These are phyloP conservation scores for Pseudofabraea citricarpa DNA, from an alignment of 2,329 filamentous ascomycete genomes.

Conservation along the genomic window DNA sequence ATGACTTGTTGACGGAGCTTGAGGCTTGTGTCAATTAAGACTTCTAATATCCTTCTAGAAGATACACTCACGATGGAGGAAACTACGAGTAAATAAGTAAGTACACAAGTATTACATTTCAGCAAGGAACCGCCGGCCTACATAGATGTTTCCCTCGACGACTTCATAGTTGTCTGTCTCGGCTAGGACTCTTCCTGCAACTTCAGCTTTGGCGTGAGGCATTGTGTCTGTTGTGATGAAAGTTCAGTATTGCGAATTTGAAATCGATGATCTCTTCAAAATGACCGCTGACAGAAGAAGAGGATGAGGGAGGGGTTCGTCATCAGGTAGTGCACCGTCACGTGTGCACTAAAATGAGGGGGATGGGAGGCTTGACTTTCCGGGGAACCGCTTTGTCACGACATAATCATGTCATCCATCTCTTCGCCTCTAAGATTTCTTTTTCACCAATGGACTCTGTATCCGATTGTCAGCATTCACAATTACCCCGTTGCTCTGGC, in stretches of 20 bases:
- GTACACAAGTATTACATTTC: background rate
- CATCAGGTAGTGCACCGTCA: background rate
- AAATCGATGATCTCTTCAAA: background rate
- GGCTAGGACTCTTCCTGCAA: conserved; percentile 39
- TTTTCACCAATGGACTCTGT: too few relatives aligned
- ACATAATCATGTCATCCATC: background rate
- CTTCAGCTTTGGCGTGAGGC: conserved; percentile 26
- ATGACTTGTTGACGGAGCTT: conserved; percentile 32
- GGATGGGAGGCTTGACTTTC: background rate
- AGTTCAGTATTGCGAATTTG: background rate
- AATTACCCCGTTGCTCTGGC: too few relatives aligned
- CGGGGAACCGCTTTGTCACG: too few relatives aligned
- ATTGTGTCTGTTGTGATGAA: background rate
- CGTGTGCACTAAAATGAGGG: background rate
- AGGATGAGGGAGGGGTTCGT: background rate
- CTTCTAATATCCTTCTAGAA: background rate
- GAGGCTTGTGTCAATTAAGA: conserved; percentile 9
- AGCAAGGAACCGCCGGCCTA: conserved; percentile 19
- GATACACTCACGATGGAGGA: conserved; percentile 27
- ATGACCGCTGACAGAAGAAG: background rate
- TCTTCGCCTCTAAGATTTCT: too few relatives aligned
- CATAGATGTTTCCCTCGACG: conserved; percentile 45
- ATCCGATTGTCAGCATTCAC: too few relatives aligned
- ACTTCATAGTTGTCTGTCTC: conserved; percentile 39
- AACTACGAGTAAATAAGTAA: conserved; percentile 25